Base-by-base conservation (phyloP, 2,329 filamentous ascomycete species). In the Pseudonectria foliicola region DNA sequence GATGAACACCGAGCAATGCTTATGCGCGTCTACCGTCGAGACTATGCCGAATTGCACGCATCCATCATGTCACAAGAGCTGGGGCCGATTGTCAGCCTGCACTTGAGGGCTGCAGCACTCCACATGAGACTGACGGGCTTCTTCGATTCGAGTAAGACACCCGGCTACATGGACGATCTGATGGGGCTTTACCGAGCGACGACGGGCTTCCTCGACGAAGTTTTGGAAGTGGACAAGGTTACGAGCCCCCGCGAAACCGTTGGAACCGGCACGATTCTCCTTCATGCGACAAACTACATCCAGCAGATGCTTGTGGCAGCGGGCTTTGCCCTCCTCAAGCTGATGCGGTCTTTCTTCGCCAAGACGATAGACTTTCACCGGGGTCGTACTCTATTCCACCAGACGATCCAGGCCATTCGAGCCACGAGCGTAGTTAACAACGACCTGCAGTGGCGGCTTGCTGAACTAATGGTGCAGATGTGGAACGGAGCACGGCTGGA, bases 241-340 rank as follows among this genome's bases (percentile, higher is more conserved):
- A 63, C 62, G 3, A 68, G 67, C 10, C 62, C 65, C 3, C 61
- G 62, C 26, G 67, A 71, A 23, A 59, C 61, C 31, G 63, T 59
- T 25, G 61, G 62, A 35, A 67, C 72, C 34, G 69, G 74, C 7
- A 69, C 71, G 31, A 71, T 82, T 32, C 64, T 87, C 18, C 71
- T 73, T 32, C 80, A 83, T 50, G 74, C 78, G 16, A 81, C 76
- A 44, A 86, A 82, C 55, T 89, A 89, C 57, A 76, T 90, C 34
- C 80, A 87, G 54, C 85, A 90, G 59, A 89, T 90, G 81, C 76
- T 88, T 37, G 77, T 89, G n/a, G 85, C 84, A 3, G 83, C 81
- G 5, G 80, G 81, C 4, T 88, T 88, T 49, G 80, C 83, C 1
- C 64, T 92, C 31, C 70, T 89, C 42, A 90, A 89, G 52, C 68